Percentiles rank a stretch among this genome's conserved stretches.
Evolutionary conservation across 495 filamentous ascomycete genomes (phyloP).

Genomic region (Podospora pseudocomata): DNA sequence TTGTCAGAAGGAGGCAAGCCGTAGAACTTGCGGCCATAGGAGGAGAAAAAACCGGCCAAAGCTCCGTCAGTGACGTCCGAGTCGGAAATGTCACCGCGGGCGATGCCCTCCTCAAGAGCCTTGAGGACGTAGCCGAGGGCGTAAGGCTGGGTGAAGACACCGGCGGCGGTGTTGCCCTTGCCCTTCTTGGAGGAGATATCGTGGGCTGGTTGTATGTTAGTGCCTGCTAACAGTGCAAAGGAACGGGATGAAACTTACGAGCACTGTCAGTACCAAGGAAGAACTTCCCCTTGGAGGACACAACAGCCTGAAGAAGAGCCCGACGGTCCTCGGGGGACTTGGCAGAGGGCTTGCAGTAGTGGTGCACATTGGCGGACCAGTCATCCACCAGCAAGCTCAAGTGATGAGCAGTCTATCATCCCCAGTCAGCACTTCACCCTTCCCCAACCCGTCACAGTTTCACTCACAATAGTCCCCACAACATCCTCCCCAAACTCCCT

Average conservation of each 20-base stretch:
- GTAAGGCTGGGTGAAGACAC: constrained; percentile 89
- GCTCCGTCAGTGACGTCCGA: constrained; percentile 67
- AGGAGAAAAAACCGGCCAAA: constrained; percentile 70
- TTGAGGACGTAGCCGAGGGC: constrained; percentile 70
- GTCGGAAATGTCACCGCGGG: constrained; percentile 57
- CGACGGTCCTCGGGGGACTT: constrained; percentile 70
- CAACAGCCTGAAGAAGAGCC: constrained; percentile 66
- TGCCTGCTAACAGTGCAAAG: constrained; percentile 48
- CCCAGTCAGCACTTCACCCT: constrained; percentile 1
- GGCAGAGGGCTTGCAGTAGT: constrained; percentile 84
- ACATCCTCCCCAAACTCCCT: constrained; percentile 71
- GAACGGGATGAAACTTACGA: constrained; percentile 16
- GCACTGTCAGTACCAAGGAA: constrained; percentile 55
- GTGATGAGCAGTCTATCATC: constrained; percentile 61
- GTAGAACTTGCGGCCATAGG: constrained; percentile 75
- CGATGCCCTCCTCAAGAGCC: constrained; percentile 66
- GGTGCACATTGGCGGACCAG: constrained; percentile 66
- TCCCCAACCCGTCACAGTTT: constrained; percentile 26
- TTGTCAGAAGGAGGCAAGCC: constrained; percentile 14
- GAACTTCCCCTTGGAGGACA: constrained; percentile 70
- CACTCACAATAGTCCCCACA: constrained; percentile 55
- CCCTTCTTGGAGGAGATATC: constrained; percentile 67
- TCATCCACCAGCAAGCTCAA: constrained; percentile 74
- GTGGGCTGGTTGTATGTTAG: constrained; percentile 55
- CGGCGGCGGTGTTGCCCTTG: constrained; percentile 66